Evolutionary conservation across 2,329 filamentous ascomycete genomes (phyloP), one percentile per base, ranked within the genome.

Genomic region (Calonectria hongkongensis): DNA sequence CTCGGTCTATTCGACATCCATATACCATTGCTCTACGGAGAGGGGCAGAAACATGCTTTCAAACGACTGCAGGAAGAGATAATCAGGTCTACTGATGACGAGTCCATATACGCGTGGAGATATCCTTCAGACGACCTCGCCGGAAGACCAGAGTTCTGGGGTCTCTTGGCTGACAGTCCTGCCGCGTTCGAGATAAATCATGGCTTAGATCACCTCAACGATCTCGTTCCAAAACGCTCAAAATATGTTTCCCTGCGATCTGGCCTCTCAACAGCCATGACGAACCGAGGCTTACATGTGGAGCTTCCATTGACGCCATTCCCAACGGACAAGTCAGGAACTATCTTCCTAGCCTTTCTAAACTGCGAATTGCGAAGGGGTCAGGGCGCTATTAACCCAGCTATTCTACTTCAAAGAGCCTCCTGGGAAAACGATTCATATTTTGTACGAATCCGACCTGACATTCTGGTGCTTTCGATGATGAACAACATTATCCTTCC

Each of bases 1-100:
- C 66, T 83, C 5, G 82, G 81, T 6, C 74, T 83, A 10, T 83
- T 84, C 58, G 74, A 80, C 63, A 82, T 84, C 48, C 79, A 82
- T 48, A 84, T 84, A 79, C 79, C 82, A 5, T 68, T 84, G 8
- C 74, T 84, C 0, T 83, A 83, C 16, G 81, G 82, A 4, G 81
- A 84, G 58, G 82, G 82, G 0, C 75, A 72, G 30, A 66, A 33
- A 27, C 80, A 81, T 27, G 79, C 80, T 1, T 81, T 81, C 70
- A 79, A 75, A 43, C 63, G 80, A 9, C 60, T 81, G 1, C 80
- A 81, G 39, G 76, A 80, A n/a, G 80, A 81, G 47, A 81, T 81
- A 9, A 78, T 82, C 8, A 79, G 75, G 28, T 80, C 80, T 4
- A 80, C 78, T 1, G 76, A 78, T 13, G 80, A 82, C 36, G 80